phyloP scores from a whole-genome alignment of 352 stramenopile species.

The Phytophthora cajani region DNA sequence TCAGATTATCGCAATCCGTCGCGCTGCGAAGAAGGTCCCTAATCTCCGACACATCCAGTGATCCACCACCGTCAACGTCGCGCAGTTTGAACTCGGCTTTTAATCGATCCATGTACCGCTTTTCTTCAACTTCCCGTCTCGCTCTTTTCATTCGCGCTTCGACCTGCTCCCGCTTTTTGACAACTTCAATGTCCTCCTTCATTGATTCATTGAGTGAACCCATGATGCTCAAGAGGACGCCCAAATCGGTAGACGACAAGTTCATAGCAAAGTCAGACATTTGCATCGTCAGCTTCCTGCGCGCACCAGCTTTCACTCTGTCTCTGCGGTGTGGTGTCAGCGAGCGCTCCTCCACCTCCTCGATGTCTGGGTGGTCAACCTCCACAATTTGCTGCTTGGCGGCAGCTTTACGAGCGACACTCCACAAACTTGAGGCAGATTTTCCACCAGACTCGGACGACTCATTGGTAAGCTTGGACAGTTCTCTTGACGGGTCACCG shows the following conservation, averaged over 20 bases:
- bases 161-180: constrained; percentile 57
- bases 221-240: constrained; percentile 82
- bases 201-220: constrained; percentile 69
- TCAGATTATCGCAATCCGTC: constrained; percentile 77
- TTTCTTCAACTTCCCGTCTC: constrained; percentile 63
- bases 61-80: constrained; percentile 77
- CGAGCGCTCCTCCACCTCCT: constrained; percentile 41
- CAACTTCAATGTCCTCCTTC: constrained; percentile 70
- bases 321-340: constrained; percentile 36
- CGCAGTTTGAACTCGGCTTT: constrained; percentile 78
- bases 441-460: constrained; percentile 26
- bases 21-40: constrained; percentile 65
- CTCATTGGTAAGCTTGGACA: constrained; percentile 22
- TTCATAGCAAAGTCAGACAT: constrained; percentile 91
- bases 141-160: constrained; percentile 56
- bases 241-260: constrained; percentile 78
- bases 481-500: constrained; percentile 40
- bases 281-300: constrained; percentile 71
- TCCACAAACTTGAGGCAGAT: constrained; percentile 60
- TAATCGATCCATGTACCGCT: constrained; percentile 73
- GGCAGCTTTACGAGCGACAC: constrained; percentile 55
- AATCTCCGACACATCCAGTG: constrained; percentile 76
- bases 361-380: constrained; percentile 56
- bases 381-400: constrained; percentile 70
- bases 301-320: constrained; percentile 60